Evolutionary conservation across 176 grass and related monocot genomes (phyloP), one percentile per base, ranked within the genome.

Genomic region (Thinopyrum elongatum): DNA sequence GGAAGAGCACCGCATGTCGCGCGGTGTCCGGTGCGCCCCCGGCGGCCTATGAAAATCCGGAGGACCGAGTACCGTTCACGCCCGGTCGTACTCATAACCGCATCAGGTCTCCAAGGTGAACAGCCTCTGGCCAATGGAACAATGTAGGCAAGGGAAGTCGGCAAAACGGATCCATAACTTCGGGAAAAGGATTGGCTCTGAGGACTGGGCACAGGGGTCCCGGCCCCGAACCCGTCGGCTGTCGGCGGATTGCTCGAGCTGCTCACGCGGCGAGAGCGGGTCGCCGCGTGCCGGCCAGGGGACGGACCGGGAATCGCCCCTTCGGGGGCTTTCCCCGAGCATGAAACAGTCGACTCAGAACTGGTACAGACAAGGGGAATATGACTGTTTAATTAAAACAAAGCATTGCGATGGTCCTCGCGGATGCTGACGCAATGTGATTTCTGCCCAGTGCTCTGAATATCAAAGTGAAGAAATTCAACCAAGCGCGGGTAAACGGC

Each of bases 381-480:
- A 81, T 23, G 72, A 91, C 81, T 87, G 72, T 91, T 94, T 94
- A 94, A 94, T 91, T 91, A 91, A 94, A 94, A 89, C 83, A 94
- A 91, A 94, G 87, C 89, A 94, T 89, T 89, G 92, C 87, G 84
- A 94, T 94, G 87, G 89, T 94, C 92, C 92, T 36, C 10, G 66
- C 77, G 78, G 89, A 94, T 91, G 89, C 76, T 91, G 21, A 91
- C 84, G 81, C 89, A 87, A 91, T 91, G 87, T 87, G 92, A 91
- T 91, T 94, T 91, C 76, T 91, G 81, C 89, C 89, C 64, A 87
- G 84, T 94, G 87, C 89, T 89, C 85, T 90, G 84, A 92, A 94
- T 94, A 84, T 92, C 92, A 92, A 95, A 92, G 85, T 95, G 93
- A 95, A 92, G 90, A 90, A 92, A 95, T 95, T 90, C 87, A 88